phyloP scores from a whole-genome alignment of 176 grass and related monocot species.

The Metroxylon sagu region DNA sequence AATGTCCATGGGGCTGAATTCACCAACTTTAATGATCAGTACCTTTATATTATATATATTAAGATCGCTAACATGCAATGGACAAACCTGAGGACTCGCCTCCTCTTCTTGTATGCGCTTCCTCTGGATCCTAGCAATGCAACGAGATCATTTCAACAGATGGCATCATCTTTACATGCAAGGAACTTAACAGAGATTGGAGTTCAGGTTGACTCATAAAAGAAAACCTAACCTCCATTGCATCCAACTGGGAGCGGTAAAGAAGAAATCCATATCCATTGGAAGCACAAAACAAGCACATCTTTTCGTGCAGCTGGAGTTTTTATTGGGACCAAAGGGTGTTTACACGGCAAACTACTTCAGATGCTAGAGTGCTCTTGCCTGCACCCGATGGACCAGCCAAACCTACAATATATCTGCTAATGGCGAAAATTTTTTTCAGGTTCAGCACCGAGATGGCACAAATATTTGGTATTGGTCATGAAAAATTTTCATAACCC shows the following conservation, averaged over 20 bases:
- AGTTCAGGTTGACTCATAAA: not conserved
- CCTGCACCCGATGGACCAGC: constrained; percentile 89
- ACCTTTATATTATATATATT: constrained; percentile 2
- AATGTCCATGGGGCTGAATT: constrained; percentile 89
- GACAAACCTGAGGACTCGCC: constrained; percentile 29
- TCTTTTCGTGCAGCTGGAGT: constrained; percentile 13
- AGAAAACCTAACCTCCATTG: constrained; percentile 60
- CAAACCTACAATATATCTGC: constrained; percentile 82
- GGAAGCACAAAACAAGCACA: constrained; percentile 63
- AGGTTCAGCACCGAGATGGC: no score
- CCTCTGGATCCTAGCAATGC: constrained; percentile 60
- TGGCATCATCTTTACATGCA: no score
- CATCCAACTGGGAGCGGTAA: constrained; percentile 79
- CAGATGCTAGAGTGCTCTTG: constrained; percentile 76
- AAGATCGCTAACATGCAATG: constrained; percentile 13
- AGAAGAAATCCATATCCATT: constrained; percentile 97
- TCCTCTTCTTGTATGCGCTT: constrained; percentile 98
- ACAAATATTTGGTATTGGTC: no score
- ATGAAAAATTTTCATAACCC: no score
- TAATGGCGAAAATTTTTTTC: not conserved
- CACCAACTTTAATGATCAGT: constrained; percentile 18
- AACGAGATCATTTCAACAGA: no score
- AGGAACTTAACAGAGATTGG: constrained; percentile 1
- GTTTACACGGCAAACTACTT: constrained; percentile 69
- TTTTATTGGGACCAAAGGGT: constrained; percentile 44